A percentile compares a stretch with the other conserved stretches of the same genome.
Conservation (phyloP, 345 rosid genomes). For the Hypericum perforatum region DNA sequence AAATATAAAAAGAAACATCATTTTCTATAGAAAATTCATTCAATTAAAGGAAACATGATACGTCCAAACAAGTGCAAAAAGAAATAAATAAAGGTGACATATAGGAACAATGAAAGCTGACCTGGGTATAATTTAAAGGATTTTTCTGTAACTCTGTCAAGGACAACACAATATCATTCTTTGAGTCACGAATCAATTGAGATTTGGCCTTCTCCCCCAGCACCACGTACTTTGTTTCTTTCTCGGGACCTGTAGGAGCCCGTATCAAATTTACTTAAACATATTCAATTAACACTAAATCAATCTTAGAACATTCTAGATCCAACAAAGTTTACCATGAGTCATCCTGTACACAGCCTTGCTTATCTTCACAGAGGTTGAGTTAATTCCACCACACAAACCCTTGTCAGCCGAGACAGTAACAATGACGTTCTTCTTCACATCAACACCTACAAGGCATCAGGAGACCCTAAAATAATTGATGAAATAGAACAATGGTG, state of each 20-base stretch:
- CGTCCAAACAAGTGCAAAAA: too few relatives aligned
- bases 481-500: slow-evolving; percentile 2
- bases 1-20: too few relatives aligned
- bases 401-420: slow-evolving; percentile 96
- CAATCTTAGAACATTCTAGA: background rate
- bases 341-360: slow-evolving; percentile 53
- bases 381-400: slow-evolving; percentile 97
- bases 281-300: background rate
- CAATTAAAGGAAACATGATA: too few relatives aligned
- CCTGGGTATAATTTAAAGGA: slow-evolving; percentile 94
- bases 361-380: slow-evolving; percentile 79
- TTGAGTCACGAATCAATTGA: slow-evolving; percentile 77
- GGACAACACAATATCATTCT: slow-evolving; percentile 46
- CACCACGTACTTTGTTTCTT: slow-evolving; percentile 69
- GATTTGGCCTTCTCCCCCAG: slow-evolving; percentile 92
- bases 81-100: too few relatives aligned
- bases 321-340: slow-evolving; percentile 43
- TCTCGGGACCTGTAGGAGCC: slow-evolving; percentile 60
- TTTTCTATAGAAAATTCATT: too few relatives aligned
- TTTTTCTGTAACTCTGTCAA: slow-evolving; percentile 77
- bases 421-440: slow-evolving; percentile 86
- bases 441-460: slow-evolving; percentile 59
- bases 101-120: slow-evolving; percentile 7
- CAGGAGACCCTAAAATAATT: slow-evolving; percentile 1
- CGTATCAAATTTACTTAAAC: slow-evolving; percentile 9